Base-by-base conservation (phyloP, 768 basidiomycete species). In the Paxillus involutus region DNA sequence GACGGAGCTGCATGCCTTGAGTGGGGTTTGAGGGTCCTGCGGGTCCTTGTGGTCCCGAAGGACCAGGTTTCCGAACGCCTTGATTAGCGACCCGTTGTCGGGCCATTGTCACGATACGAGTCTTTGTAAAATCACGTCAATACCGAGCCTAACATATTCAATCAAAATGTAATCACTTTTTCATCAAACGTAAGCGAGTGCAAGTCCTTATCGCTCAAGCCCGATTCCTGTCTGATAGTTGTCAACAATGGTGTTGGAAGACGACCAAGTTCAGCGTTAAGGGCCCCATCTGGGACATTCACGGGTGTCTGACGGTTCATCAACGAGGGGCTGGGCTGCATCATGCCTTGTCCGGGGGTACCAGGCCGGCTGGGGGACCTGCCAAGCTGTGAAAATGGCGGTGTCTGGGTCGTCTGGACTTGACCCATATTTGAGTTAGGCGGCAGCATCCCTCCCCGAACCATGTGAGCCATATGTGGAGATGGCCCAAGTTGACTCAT, bases 351-450 rank as follows among this genome's bases (percentile, higher is more conserved):
- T 14, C 69, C 74, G 0, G 85, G 83, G 0, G 82, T 78, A 4
- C 68, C 79, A 37, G 86, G 78, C 39, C 86, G 77, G 63, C 87
- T 88, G 5, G 82, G 81, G 6, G 86, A 81, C 46, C 83, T 75
- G 3, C 76, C 79, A 14, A 74, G 62, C 55, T 74, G 77, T 40
- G 73, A 75, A 56, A 77, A 82, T 9, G 65, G 56, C 21, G 71
- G 73, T 11, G 78, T 75, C 43, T 79, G 75, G 0, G 75, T 73
- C 30, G 65, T 65, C 21, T 73, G 63, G 26, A 69, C 56, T 51
- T 75, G 57, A 63, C 75, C 69, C 52, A 73, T 65, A 42, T 71
- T 73, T 47, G 76, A 67, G 32, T 74, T 75, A 33, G 73, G 74
- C 0, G 83, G 81, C 8, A 82, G 82, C 45, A 76, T 75, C 76